Evolutionary conservation across 768 basidiomycete species (phyloP).

Genomic region (Cyathus striatus): DNA sequence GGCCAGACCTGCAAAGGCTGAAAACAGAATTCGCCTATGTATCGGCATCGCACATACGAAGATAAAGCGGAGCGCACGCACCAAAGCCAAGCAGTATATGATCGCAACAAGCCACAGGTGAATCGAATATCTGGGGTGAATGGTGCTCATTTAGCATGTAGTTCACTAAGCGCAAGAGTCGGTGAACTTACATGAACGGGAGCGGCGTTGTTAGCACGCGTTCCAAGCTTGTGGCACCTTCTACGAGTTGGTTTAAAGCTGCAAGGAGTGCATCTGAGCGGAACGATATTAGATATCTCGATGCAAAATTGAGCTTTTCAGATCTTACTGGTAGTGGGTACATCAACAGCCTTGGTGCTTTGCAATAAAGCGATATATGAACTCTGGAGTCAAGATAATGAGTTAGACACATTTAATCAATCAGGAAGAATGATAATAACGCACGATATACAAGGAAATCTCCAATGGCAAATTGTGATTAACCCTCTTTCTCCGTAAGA

Average conservation of each 20-base stretch:
- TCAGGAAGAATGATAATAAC: slow-evolving; percentile 10
- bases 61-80: slow-evolving; percentile 18
- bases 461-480: slow-evolving; percentile 67
- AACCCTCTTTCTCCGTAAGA: slow-evolving; percentile 33
- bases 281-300: neutral
- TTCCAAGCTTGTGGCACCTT: slow-evolving; percentile 65
- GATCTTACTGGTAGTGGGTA: slow-evolving; percentile 54
- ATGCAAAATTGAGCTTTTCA: neutral
- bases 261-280: slow-evolving; percentile 39
- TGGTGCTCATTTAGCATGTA: neutral
- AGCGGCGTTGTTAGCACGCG: slow-evolving; percentile 73
- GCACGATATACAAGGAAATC: slow-evolving; percentile 61
- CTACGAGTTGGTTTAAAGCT: slow-evolving; percentile 51
- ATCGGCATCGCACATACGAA: no score
- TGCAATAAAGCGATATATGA: slow-evolving; percentile 64
- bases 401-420: slow-evolving; percentile 4
- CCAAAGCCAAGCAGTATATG: slow-evolving; percentile 57
- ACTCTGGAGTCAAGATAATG: slow-evolving; percentile 40
- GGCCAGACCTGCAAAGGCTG: slow-evolving; percentile 65
- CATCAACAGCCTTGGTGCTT: slow-evolving; percentile 47
- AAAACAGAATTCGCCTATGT: neutral
- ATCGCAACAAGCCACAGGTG: slow-evolving; percentile 67
- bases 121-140: slow-evolving; percentile 50
- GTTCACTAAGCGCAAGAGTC: slow-evolving; percentile 1
- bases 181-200: slow-evolving; percentile 57